Conservation (phyloP, 176 grass and related monocot genomes). For the Aechmea fasciata region DNA sequence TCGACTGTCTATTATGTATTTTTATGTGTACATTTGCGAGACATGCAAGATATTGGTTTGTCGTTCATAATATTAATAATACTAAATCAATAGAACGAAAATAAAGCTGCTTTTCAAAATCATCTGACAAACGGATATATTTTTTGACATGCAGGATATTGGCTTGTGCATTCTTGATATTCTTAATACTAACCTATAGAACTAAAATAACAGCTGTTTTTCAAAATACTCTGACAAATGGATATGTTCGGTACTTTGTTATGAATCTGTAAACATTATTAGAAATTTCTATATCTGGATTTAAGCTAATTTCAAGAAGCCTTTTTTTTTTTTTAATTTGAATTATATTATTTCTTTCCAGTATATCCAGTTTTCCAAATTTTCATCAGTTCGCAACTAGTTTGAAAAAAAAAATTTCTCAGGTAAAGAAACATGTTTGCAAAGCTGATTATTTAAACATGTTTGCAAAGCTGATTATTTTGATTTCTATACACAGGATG, state of each 20-base stretch:
- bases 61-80: background rate
- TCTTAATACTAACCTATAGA: background rate
- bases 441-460: conserved; percentile 15
- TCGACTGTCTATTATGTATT: background rate
- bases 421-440: conserved; percentile 13
- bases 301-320: background rate
- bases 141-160: background rate
- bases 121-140: background rate
- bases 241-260: background rate
- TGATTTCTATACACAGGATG: conserved; percentile 42
- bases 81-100: background rate
- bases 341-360: background rate
- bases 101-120: background rate
- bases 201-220: background rate
- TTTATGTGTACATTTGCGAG: too few relatives aligned
- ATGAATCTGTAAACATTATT: background rate
- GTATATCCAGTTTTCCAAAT: background rate
- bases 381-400: background rate
- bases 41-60: background rate
- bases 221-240: background rate
- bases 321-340: background rate
- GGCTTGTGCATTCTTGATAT: background rate
- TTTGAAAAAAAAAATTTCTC: conserved; percentile 4
- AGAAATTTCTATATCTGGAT: background rate
- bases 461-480: conserved; percentile 9